Evolutionary conservation across 257 asterid species (phyloP).

Genomic region (Solanum commersonii): DNA sequence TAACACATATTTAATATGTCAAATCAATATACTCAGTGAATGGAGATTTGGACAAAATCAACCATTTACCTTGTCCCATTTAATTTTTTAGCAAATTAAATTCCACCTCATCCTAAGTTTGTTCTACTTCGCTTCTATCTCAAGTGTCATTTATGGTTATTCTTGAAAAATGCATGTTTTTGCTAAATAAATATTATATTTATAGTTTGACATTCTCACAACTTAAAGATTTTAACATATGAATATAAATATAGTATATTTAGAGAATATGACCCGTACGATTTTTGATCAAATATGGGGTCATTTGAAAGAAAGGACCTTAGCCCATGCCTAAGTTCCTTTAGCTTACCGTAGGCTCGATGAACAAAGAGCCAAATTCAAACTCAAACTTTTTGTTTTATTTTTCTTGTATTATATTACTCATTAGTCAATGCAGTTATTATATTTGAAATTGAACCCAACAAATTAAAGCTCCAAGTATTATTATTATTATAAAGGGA

Average conservation of each 20-base stretch:
- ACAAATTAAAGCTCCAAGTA: background rate
- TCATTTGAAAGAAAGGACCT: background rate
- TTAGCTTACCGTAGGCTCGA: too few species aligned
- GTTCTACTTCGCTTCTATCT: too few species aligned
- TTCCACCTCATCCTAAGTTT: too few species aligned
- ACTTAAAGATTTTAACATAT: background rate
- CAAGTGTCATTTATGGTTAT: too few species aligned
- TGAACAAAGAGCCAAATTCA: background rate
- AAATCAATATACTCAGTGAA: too few species aligned
- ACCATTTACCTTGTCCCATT: too few species aligned
- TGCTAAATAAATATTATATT: too few species aligned
- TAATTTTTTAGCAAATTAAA: too few species aligned
- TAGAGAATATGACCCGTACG: background rate
- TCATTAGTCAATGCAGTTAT: background rate
- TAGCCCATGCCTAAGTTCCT: background rate
- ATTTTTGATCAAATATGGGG: background rate
- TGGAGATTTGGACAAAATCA: too few species aligned
- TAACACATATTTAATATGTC: too few species aligned
- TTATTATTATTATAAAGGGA: background rate
- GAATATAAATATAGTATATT: background rate
- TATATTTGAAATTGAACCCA: background rate
- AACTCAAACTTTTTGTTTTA: background rate
- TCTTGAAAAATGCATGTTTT: too few species aligned
- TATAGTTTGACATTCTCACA: background rate
- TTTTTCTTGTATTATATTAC: background rate